These are phyloP conservation scores for Trametes meyenii DNA, from an alignment of 768 basidiomycete genomes.

Conservation along the genomic window DNA sequence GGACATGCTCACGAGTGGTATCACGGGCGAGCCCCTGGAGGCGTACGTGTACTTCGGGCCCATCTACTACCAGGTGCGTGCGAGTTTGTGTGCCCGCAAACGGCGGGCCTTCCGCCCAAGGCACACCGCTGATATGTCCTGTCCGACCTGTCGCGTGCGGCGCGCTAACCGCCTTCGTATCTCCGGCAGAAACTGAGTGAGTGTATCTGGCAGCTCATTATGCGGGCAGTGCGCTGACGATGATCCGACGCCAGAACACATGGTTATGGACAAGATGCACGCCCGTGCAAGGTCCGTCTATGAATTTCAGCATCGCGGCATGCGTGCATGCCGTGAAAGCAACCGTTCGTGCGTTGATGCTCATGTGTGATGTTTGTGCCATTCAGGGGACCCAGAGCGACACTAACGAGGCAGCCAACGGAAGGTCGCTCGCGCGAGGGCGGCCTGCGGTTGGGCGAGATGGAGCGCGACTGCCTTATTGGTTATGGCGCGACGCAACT, in stretches of 20 bases:
- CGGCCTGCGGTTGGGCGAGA: constrained; percentile 95
- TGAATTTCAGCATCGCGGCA: background rate
- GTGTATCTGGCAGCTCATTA: constrained; percentile 32
- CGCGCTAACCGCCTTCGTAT: constrained; percentile 6
- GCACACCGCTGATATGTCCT: too few relatives aligned
- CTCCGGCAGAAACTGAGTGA: constrained; percentile 84
- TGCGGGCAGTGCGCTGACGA: constrained; percentile 11
- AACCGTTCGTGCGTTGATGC: background rate
- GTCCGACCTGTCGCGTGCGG: background rate
- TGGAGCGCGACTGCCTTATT: constrained; percentile 98
- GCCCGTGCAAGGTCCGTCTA: constrained; percentile 83
- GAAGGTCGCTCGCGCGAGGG: constrained; percentile 98
- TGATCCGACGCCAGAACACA: constrained; percentile 65
- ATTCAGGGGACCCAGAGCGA: constrained; percentile 88
- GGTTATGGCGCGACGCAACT: constrained; percentile 99
- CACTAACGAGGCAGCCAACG: constrained; percentile 95
- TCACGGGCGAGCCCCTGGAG: constrained; percentile 95
- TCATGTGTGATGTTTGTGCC: constrained; percentile 4
- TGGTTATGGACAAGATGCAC: constrained; percentile 99
- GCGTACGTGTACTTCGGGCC: constrained; percentile 99
- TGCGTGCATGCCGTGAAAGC: background rate
- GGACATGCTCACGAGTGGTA: constrained; percentile 97
- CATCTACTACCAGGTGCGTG: constrained; percentile 89
- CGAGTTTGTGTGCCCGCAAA: background rate
- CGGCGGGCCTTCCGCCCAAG: too few relatives aligned